Percentiles rank a stretch among this genome's conserved stretches.
Evolutionary conservation across 805 yeast genomes (phyloP).

Genomic region (Kluyveromyces aestuarii): DNA sequence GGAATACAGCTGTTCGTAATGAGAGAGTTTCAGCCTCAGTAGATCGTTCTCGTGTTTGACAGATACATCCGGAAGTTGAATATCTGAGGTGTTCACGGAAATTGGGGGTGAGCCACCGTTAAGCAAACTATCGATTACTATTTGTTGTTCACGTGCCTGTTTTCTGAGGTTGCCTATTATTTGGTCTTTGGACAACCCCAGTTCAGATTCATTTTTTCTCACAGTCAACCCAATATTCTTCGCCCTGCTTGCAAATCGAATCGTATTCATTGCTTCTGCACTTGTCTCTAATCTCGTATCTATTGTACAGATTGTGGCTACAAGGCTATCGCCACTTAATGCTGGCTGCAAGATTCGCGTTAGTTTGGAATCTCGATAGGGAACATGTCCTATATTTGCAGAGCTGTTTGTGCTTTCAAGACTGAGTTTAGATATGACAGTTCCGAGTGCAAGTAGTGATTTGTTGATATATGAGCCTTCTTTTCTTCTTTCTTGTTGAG

Average conservation of each 20-base stretch:
- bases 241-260: conserved; percentile 89
- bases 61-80: background rate
- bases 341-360: conserved; percentile 90
- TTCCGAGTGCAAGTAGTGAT: conserved; percentile 80
- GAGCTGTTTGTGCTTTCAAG: conserved; percentile 23
- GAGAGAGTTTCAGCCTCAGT: conserved; percentile 59
- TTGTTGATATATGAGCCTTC: conserved; percentile 93
- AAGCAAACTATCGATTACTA: conserved; percentile 35
- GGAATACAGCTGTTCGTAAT: conserved; percentile 55
- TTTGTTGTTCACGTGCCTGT: conserved; percentile 53
- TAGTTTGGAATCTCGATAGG: conserved; percentile 87
- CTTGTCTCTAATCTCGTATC: conserved; percentile 51
- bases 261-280: conserved; percentile 79
- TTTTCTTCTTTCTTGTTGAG: conserved; percentile 63
- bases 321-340: conserved; percentile 75
- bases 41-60: conserved; percentile 51
- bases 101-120: conserved; percentile 33
- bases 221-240: conserved; percentile 73
- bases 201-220: conserved; percentile 35
- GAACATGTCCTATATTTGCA: conserved; percentile 48
- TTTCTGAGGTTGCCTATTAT: conserved; percentile 46
- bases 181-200: conserved; percentile 34
- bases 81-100: background rate
- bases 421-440: conserved; percentile 79
- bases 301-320: conserved; percentile 80